These are phyloP conservation scores for Pelargonium nanum DNA, from an alignment of 345 rosid species.

Conservation along the genomic window DNA sequence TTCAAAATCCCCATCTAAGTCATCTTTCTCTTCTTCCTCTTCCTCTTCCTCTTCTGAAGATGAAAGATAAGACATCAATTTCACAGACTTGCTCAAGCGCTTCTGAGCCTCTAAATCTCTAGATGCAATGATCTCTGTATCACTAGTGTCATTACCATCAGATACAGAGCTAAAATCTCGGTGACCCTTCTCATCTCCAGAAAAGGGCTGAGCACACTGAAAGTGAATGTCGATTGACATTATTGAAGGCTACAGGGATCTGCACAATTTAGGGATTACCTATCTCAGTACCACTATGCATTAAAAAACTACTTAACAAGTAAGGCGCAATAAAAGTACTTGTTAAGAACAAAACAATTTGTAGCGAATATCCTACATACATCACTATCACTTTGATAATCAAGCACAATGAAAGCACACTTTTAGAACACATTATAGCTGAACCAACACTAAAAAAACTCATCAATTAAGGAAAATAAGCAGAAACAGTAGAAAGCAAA, in stretches of 20 bases:
- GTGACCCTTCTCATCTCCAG: background rate
- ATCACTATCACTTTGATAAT: no score
- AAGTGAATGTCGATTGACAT: background rate
- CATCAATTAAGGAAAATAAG: no score
- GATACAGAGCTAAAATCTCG: constrained; percentile 9
- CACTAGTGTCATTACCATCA: constrained; percentile 12
- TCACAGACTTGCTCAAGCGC: constrained; percentile 17
- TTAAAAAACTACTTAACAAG: no score
- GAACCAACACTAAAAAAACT: no score
- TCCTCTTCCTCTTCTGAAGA: constrained; percentile 28
- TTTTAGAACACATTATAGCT: no score
- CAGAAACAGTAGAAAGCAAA: no score
- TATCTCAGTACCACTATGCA: background rate
- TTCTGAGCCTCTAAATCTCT: constrained; percentile 18
- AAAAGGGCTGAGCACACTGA: background rate
- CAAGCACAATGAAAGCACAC: no score
- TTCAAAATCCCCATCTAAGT: constrained; percentile 15
- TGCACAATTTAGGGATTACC: background rate
- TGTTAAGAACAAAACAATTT: no score
- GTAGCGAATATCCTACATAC: no score
- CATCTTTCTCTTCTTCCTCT: constrained; percentile 26
- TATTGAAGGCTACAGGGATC: background rate
- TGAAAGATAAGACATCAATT: constrained; percentile 7
- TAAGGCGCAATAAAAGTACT: no score
- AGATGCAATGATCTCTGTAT: constrained; percentile 22